These are phyloP conservation scores for Ceratobasidium sp. DNA, from an alignment of 1,284 basidiomycete genomes.

Conservation along the genomic window DNA sequence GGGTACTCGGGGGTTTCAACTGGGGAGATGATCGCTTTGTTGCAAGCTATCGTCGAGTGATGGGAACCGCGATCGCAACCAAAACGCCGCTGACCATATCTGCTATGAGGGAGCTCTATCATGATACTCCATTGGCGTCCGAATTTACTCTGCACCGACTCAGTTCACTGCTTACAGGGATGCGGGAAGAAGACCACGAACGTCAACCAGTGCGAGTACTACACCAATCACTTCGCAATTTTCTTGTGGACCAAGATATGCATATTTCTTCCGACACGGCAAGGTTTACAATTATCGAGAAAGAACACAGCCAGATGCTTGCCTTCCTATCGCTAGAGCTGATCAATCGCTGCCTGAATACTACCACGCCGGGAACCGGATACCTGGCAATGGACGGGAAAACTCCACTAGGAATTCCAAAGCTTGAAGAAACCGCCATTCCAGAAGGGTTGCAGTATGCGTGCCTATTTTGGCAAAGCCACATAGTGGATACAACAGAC, in stretches of 20 bases:
- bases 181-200: not conserved
- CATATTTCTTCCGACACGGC: not conserved
- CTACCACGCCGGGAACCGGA: not conserved
- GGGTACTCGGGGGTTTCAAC: too few relatives aligned
- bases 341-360: not conserved
- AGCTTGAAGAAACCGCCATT: not conserved
- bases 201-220: slow-evolving; percentile 10
- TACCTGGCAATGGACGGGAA: not conserved
- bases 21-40: slow-evolving; percentile 37
- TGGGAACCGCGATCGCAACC: slow-evolving; percentile 14
- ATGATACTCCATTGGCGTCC: not conserved
- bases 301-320: not conserved
- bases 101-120: slow-evolving; percentile 7
- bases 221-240: too few relatives aligned
- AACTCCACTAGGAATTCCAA: not conserved
- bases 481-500: not conserved
- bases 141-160: not conserved
- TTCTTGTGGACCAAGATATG: slow-evolving; percentile 6
- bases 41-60: not conserved
- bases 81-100: slow-evolving; percentile 31
- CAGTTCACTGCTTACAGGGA: slow-evolving; percentile 29
- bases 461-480: slow-evolving; percentile 7
- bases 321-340: not conserved
- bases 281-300: not conserved
- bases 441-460: slow-evolving; percentile 14